phyloP scores from a whole-genome alignment of 257 asterid species.

The Linaria vulgaris region DNA sequence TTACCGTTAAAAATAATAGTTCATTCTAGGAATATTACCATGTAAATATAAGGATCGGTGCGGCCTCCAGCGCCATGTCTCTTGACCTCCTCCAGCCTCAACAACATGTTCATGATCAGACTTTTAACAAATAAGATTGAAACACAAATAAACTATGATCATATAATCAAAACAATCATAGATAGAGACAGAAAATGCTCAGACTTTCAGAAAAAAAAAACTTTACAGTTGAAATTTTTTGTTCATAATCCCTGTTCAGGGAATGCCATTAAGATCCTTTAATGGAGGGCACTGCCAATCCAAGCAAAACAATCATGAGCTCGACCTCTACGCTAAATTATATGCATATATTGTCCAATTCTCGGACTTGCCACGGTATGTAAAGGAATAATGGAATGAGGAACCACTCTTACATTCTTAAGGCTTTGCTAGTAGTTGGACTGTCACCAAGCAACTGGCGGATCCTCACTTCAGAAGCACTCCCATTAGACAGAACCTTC shows the following conservation, averaged over 20 bases:
- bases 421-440: slow-evolving; percentile 98
- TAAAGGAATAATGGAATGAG: neutral
- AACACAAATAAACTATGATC: neutral
- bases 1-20: slow-evolving; percentile 3
- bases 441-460: slow-evolving; percentile 89
- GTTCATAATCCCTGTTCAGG: neutral
- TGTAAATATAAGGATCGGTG: slow-evolving; percentile 73
- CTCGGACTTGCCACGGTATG: neutral
- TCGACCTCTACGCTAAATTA: neutral
- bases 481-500: slow-evolving; percentile 56
- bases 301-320: neutral
- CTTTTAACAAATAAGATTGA: slow-evolving; percentile 2
- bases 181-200: neutral
- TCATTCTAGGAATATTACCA: slow-evolving; percentile 41
- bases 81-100: slow-evolving; percentile 68
- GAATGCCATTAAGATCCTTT: neutral
- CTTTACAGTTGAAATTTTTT: neutral
- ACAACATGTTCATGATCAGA: slow-evolving; percentile 55
- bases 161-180: slow-evolving; percentile 1
- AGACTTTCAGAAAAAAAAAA: neutral
- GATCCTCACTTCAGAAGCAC: slow-evolving; percentile 81
- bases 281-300: neutral
- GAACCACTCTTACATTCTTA: slow-evolving; percentile 66
- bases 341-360: neutral
- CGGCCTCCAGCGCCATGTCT: slow-evolving; percentile 93